Evolutionary conservation across 148 eudicot species (phyloP).

Genomic region (Fallopia convolvulus): DNA sequence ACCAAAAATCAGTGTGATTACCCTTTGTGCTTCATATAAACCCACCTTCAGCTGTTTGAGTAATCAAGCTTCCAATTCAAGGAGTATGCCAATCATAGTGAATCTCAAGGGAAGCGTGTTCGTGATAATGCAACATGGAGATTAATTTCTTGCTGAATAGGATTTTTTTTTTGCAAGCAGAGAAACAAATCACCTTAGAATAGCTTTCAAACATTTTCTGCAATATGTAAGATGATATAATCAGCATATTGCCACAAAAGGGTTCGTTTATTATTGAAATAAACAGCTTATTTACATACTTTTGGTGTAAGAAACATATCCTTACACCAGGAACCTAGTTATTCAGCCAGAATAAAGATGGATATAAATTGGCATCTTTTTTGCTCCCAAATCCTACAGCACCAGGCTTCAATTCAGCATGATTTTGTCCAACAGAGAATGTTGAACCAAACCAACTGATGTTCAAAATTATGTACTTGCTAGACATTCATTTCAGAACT

Average conservation of each 20-base stretch:
- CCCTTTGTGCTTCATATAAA: background rate
- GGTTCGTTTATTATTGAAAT: background rate
- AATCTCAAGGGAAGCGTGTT: background rate
- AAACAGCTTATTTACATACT: background rate
- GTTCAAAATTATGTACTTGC: background rate
- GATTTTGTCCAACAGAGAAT: background rate
- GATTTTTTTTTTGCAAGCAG: conserved; percentile 3
- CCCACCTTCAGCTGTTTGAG: background rate
- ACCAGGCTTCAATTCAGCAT: background rate
- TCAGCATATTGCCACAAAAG: background rate
- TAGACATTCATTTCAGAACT: background rate
- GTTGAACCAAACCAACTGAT: background rate
- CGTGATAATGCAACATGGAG: conserved; percentile 2
- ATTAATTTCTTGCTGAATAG: background rate
- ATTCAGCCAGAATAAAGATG: background rate
- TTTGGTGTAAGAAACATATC: background rate
- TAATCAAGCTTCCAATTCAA: background rate
- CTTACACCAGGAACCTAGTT: background rate
- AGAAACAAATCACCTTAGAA: conserved; percentile 2
- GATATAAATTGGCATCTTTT: background rate
- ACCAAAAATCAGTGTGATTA: conserved; percentile 4
- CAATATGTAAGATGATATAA: background rate
- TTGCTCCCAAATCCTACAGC: background rate
- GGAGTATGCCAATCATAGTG: background rate
- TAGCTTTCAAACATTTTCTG: background rate